Base-by-base conservation (phyloP, 176 grass and related monocot species). In the Echinochloa phyllopogon region DNA sequence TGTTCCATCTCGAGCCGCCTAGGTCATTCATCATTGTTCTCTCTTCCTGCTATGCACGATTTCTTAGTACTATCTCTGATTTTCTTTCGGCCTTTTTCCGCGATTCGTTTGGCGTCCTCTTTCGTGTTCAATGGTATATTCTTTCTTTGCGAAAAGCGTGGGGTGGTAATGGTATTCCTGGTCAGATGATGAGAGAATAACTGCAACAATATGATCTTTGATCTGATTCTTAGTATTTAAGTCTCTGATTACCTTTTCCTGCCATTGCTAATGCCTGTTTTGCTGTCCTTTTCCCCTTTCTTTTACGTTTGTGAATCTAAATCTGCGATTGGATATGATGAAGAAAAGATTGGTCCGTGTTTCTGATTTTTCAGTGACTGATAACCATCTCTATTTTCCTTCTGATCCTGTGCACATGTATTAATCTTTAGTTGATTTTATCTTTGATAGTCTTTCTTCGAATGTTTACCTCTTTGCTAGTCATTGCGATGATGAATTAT, bases 151-250 rank as follows among this genome's bases (percentile, higher is more conserved):
- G 29, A 33, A 33, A 33, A 33, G 29, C 29, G 29, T 33, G 29
- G 29, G 29, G 29, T 33, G 29, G 29, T 33, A 33, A 2, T 33
- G 11, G 48, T 1, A 4, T 42, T 45, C 6, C 0, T 3, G 39
- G 62, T 88, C 92, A 91, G 13, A 79, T 72, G 92, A 89, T 67
- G 86, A 91, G 83, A 59, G 4, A 72, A 80, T 78, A 84, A 91
- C 92, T 94, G 92, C 92, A 94, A 94, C 89, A 91, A 94, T 87
- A 91, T 94, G 92, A 94, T 93, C 56, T 43, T 15, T 24, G 58
- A 85, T 62, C 18, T 94, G 92, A 91, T 94, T 94, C 69, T 78
- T 68, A 74, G 89, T 94, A 93, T 91, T 87, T 91, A 89, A 94
- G 86, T 91, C 86, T 94, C 86, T 91, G 92, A 93, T 90, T 86